Conservation (phyloP, 352 stramenopile genomes). For the Pythium dissimile region DNA sequence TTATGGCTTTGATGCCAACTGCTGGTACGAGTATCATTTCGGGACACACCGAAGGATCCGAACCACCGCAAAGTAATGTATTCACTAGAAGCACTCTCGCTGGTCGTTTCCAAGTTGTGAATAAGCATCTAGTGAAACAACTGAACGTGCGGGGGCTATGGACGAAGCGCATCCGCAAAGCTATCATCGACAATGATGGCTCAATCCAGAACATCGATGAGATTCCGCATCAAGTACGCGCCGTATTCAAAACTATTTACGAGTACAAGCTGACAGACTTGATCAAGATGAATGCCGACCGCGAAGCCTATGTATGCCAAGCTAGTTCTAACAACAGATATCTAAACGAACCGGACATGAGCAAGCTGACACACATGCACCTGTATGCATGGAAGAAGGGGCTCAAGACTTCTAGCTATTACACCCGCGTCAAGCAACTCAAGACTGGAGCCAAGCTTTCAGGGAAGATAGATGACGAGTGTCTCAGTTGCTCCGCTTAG, state of each 20-base stretch:
- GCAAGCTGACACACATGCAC: constrained; percentile 94
- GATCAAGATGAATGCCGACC: constrained; percentile 93
- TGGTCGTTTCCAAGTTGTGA: constrained; percentile 95
- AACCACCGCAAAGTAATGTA: constrained; percentile 95
- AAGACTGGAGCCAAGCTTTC: neutral
- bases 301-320: constrained; percentile 93
- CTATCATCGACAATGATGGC: constrained; percentile 92
- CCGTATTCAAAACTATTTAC: constrained; percentile 97
- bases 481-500: constrained; percentile 28
- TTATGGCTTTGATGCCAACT: constrained; percentile 96
- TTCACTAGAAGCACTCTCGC: constrained; percentile 93
- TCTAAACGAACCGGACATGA: constrained; percentile 90
- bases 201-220: constrained; percentile 74
- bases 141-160: constrained; percentile 89
- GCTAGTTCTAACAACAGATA: constrained; percentile 91
- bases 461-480: constrained; percentile 26
- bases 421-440: constrained; percentile 60
- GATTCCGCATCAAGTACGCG: constrained; percentile 54
- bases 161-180: constrained; percentile 89
- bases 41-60: constrained; percentile 93
- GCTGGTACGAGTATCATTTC: constrained; percentile 95
- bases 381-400: constrained; percentile 96
- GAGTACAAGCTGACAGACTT: constrained; percentile 93
- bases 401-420: constrained; percentile 98
- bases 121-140: constrained; percentile 93